A percentile compares a stretch with the other conserved stretches of the same genome.
These are phyloP conservation scores for Kodamaea arcana DNA, from an alignment of 1,139 yeast species.

Conservation along the genomic window DNA sequence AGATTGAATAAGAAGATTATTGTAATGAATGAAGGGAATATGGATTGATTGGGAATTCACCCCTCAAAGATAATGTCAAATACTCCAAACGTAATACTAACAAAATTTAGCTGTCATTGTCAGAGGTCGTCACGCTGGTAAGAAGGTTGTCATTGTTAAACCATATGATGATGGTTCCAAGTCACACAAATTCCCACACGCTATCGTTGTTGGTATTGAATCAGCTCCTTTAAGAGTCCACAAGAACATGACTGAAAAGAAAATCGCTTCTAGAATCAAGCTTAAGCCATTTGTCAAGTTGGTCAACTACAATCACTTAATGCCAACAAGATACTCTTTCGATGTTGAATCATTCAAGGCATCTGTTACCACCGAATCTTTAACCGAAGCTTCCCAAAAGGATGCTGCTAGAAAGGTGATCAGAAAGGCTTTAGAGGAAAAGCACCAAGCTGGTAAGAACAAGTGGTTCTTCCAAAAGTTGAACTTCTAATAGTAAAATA, in stretches of 20 bases:
- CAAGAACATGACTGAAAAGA: slow-evolving; percentile 93
- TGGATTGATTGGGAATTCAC: neutral
- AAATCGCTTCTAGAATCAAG: slow-evolving; percentile 94
- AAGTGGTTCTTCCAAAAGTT: slow-evolving; percentile 99
- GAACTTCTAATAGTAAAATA: slow-evolving; percentile 41
- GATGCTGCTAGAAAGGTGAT: slow-evolving; percentile 99
- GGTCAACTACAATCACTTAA: slow-evolving; percentile 99
- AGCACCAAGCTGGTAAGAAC: slow-evolving; percentile 99
- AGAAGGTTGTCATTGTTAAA: slow-evolving; percentile 98
- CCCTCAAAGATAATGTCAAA: neutral
- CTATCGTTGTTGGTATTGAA: slow-evolving; percentile 99
- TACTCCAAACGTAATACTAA: slow-evolving; percentile 32
- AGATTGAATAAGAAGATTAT: neutral
- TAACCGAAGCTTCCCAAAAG: slow-evolving; percentile 97
- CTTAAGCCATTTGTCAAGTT: slow-evolving; percentile 99
- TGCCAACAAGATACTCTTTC: slow-evolving; percentile 99
- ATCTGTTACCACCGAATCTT: slow-evolving; percentile 88
- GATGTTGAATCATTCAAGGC: slow-evolving; percentile 95
- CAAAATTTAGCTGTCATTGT: slow-evolving; percentile 83
- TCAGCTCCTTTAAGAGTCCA: slow-evolving; percentile 97
- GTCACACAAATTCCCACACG: slow-evolving; percentile 98
- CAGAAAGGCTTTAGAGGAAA: slow-evolving; percentile 99
- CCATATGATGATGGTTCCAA: slow-evolving; percentile 99
- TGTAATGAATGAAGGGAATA: neutral
- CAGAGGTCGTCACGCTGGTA: slow-evolving; percentile 99